phyloP scores from a whole-genome alignment of 352 stramenopile genomes.

The Pythium myriotylum region DNA sequence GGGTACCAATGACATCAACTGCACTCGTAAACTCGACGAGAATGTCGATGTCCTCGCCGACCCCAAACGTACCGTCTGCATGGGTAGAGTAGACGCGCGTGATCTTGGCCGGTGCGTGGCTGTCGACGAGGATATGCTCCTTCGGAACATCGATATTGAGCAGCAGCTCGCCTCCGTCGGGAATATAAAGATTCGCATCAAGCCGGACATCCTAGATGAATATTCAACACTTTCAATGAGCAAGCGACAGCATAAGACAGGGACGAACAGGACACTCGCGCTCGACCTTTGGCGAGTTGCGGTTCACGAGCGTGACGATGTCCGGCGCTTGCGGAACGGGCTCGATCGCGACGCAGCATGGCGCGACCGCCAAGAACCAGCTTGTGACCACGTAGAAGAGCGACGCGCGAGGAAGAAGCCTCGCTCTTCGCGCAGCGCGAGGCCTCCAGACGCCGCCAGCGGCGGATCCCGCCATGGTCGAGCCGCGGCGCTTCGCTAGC shows the following conservation, averaged over 20 bases:
- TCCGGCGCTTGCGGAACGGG: slow-evolving; percentile 52
- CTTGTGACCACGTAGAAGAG: not conserved
- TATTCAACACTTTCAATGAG: not conserved
- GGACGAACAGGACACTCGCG: too few relatives aligned
- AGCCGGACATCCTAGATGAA: slow-evolving; percentile 53
- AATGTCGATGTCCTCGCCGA: slow-evolving; percentile 62
- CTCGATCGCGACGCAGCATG: slow-evolving; percentile 33
- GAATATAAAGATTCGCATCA: slow-evolving; percentile 73
- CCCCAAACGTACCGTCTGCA: slow-evolving; percentile 45
- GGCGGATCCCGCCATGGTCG: not conserved
- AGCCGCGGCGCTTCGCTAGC: slow-evolving; percentile 1
- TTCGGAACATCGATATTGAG: slow-evolving; percentile 65
- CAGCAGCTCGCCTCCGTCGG: slow-evolving; percentile 67
- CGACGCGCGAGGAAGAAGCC: not conserved
- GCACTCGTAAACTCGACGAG: slow-evolving; percentile 74
- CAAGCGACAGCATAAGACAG: not conserved
- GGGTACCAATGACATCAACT: slow-evolving; percentile 56
- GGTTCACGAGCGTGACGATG: slow-evolving; percentile 50
- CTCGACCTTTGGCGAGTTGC: slow-evolving; percentile 45
- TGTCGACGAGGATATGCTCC: slow-evolving; percentile 53
- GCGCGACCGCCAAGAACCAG: not conserved
- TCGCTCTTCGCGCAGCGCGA: not conserved
- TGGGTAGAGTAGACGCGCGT: slow-evolving; percentile 62
- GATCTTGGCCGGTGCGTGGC: slow-evolving; percentile 61
- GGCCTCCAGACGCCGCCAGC: not conserved